These are phyloP conservation scores for Chrysoporthe austroafricana DNA, from an alignment of 2,329 filamentous ascomycete species.

Conservation along the genomic window DNA sequence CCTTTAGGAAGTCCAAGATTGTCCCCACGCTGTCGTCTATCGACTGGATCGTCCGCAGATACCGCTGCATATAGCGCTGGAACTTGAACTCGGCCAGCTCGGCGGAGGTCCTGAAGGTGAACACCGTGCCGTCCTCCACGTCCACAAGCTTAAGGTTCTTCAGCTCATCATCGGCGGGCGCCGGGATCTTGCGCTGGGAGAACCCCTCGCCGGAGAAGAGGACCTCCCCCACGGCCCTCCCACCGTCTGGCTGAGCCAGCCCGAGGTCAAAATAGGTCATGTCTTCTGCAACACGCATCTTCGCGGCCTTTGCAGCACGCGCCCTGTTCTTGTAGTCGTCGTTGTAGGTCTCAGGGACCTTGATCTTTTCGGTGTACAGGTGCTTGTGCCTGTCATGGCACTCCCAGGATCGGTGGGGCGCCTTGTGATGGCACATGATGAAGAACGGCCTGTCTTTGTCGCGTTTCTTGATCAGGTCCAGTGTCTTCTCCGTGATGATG, in stretches of 20 bases:
- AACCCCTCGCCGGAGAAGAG: constrained; percentile 29
- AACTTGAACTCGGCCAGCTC: constrained; percentile 59
- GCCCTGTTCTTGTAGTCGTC: constrained; percentile 60
- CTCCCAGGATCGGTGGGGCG: constrained; percentile 57
- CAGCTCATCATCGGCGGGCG: constrained; percentile 32
- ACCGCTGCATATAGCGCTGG: constrained; percentile 60
- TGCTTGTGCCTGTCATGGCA: constrained; percentile 52
- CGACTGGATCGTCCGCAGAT: constrained; percentile 55
- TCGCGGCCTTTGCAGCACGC: constrained; percentile 51
- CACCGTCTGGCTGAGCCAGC: constrained; percentile 55
- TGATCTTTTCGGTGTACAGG: constrained; percentile 51
- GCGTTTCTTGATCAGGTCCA: constrained; percentile 44
- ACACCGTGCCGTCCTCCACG: constrained; percentile 50
- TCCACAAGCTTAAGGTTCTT: constrained; percentile 44
- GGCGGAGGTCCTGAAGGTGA: constrained; percentile 45
- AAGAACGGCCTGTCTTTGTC: constrained; percentile 51
- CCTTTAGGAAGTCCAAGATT: constrained; percentile 51
- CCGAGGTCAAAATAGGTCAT: constrained; percentile 56
- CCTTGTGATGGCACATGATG: constrained; percentile 61
- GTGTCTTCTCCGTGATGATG: constrained; percentile 54
- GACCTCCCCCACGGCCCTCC: constrained; percentile 38
- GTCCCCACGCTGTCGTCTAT: constrained; percentile 58
- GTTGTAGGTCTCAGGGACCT: constrained; percentile 54
- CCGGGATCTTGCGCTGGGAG: constrained; percentile 45
- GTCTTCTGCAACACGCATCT: constrained; percentile 56